These are phyloP conservation scores for Verbascum thapsus DNA, from an alignment of 257 asterid species.

Conservation along the genomic window DNA sequence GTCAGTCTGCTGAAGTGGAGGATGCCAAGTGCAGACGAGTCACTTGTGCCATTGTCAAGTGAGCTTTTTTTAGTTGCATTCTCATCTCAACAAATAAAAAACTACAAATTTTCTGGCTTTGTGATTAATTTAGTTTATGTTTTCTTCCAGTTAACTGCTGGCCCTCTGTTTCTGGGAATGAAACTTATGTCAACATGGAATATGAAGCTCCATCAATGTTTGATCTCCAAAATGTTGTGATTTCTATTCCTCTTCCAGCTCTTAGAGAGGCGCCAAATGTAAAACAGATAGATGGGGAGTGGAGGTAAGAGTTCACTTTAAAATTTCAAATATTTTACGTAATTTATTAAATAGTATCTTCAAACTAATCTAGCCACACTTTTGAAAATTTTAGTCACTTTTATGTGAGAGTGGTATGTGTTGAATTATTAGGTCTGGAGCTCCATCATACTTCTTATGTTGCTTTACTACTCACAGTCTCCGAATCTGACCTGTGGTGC, in stretches of 20 bases:
- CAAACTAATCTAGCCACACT: background rate
- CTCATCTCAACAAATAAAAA: background rate
- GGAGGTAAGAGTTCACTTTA: constrained; percentile 45
- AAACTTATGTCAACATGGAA: constrained; percentile 67
- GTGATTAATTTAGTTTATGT: constrained; percentile 5
- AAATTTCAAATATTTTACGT: background rate
- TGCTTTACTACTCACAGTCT: too few species aligned
- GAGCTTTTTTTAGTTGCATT: constrained; percentile 27
- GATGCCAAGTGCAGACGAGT: constrained; percentile 63
- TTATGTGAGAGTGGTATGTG: background rate
- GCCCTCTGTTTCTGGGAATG: constrained; percentile 74
- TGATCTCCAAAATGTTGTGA: constrained; percentile 65
- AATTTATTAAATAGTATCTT: background rate
- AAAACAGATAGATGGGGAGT: constrained; percentile 70
- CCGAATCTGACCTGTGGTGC: too few species aligned
- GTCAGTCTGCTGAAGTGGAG: constrained; percentile 67
- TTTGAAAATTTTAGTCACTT: background rate
- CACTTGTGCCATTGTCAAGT: constrained; percentile 71
- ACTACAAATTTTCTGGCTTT: background rate
- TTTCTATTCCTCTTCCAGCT: constrained; percentile 74
- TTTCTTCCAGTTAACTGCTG: constrained; percentile 64
- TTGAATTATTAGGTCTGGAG: background rate
- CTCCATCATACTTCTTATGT: background rate
- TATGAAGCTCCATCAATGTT: constrained; percentile 61
- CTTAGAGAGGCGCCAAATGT: constrained; percentile 65